These are phyloP conservation scores for Stromatinia cepivora DNA, from an alignment of 2,329 filamentous ascomycete genomes.

Conservation along the genomic window DNA sequence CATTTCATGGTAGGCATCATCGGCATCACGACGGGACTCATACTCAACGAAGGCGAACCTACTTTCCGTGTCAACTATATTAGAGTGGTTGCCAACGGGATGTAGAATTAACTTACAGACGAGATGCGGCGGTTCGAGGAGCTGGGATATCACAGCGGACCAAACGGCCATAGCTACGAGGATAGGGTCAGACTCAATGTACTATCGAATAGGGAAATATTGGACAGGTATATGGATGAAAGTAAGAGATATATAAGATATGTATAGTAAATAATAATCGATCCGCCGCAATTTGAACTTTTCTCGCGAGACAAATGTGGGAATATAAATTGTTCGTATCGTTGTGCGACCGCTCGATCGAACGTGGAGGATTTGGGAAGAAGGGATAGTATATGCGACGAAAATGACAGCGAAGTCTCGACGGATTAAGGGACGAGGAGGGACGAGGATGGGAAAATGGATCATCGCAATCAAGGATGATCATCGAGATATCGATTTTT, in stretches of 20 bases:
- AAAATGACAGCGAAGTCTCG: slow-evolving; percentile 48
- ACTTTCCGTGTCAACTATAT: slow-evolving; percentile 43
- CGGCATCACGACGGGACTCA: slow-evolving; percentile 95
- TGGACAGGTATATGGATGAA: slow-evolving; percentile 31
- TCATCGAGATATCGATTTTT: slow-evolving; percentile 50
- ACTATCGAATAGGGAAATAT: slow-evolving; percentile 29
- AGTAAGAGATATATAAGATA: slow-evolving; percentile 34
- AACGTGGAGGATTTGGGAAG: slow-evolving; percentile 34
- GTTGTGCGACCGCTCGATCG: slow-evolving; percentile 45
- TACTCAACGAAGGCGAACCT: slow-evolving; percentile 99
- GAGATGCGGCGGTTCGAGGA: slow-evolving; percentile 86
- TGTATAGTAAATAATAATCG: slow-evolving; percentile 29
- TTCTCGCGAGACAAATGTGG: slow-evolving; percentile 35
- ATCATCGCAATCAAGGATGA: slow-evolving; percentile 44
- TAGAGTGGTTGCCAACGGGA: slow-evolving; percentile 35
- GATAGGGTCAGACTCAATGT: slow-evolving; percentile 34
- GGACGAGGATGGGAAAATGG: slow-evolving; percentile 41
- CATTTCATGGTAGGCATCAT: slow-evolving; percentile 99
- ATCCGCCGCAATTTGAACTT: slow-evolving; percentile 35
- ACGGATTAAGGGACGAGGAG: slow-evolving; percentile 37
- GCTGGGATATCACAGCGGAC: slow-evolving; percentile 98
- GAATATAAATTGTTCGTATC: slow-evolving; percentile 38
- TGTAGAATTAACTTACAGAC: slow-evolving; percentile 70
- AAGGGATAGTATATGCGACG: slow-evolving; percentile 44
- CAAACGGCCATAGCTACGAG: slow-evolving; percentile 84